Evolutionary conservation across 164 flowering plant species (phyloP), one percentile per base, ranked within the genome.

Genomic region (Dillenia suffruticosa): DNA sequence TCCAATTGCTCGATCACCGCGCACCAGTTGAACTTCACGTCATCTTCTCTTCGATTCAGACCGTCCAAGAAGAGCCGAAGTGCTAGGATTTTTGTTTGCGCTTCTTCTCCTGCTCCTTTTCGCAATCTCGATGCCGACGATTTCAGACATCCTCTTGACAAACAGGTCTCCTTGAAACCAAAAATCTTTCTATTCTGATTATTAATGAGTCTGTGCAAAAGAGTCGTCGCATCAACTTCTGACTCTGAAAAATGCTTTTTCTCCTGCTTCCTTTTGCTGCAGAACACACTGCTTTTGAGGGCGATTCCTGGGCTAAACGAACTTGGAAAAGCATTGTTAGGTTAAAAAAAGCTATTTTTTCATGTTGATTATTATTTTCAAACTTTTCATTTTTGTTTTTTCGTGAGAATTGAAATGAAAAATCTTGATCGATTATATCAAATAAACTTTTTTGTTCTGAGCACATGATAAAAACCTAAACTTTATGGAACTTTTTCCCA

Each of bases 281-380:
- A 86, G 92, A 86, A 86, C 63, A 86, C 92, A 26, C 58, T 84
- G 73, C 51, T 84, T 40, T 58, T 84, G 79, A 77, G 85, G 71
- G 83, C 89, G 7, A 84, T 86, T 70, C 92, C 92, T 11, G 92
- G 92, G 5, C 61, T 86, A 55, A 81, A 82, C 47, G 87, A 86
- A 15, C 44, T 84, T 14, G 88, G 80, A 44, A 84, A 71, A 73
- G 83, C 78, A 70, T 12, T 82, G 14, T 62, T 84, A 73, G 92
- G 92, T 86, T 2, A 2, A 54, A 16, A 51, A 51, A 19, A 15
- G 7, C 22, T 9, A 6, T 10, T 15, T 45, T 5, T 58, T 6
- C 16, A 10, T 26, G 32, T 26, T 26, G 32, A 26, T 2, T 26
- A 26, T 26, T 26, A 26, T 5, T 26, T 26, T 26, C 32, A 26